A percentile compares a stretch with the other conserved stretches of the same genome.
These are phyloP conservation scores for Mycena chlorophos DNA, from an alignment of 768 basidiomycete genomes.

Conservation along the genomic window DNA sequence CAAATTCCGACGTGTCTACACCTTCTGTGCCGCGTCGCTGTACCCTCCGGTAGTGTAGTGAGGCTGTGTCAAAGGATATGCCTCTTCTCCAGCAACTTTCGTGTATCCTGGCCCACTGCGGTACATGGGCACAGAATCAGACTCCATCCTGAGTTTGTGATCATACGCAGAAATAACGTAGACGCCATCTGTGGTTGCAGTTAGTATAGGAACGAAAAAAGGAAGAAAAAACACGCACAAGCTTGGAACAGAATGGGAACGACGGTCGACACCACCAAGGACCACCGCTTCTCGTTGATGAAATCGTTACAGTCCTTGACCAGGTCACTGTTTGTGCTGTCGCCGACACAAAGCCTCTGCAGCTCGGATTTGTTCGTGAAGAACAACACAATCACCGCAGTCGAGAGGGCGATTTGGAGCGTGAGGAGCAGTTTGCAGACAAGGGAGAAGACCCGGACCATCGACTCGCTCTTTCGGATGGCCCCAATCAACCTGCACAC, in stretches of 20 bases:
- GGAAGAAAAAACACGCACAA: constrained; percentile 33
- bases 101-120: not conserved
- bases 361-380: constrained; percentile 33
- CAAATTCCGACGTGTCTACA: not conserved
- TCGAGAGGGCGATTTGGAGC: not conserved
- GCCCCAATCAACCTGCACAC: constrained; percentile 40
- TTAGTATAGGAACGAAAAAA: not conserved
- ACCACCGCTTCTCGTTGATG: constrained; percentile 27
- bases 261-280: constrained; percentile 33
- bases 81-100: not conserved
- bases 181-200: constrained; percentile 35
- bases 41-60: not conserved
- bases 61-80: not conserved
- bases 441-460: constrained; percentile 34
- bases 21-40: not conserved
- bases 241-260: constrained; percentile 39
- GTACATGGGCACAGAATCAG: constrained; percentile 9
- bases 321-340: constrained; percentile 24
- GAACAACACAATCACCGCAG: constrained; percentile 29
- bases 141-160: constrained; percentile 32
- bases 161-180: constrained; percentile 40
- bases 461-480: constrained; percentile 37
- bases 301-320: constrained; percentile 33
- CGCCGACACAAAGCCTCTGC: constrained; percentile 32
- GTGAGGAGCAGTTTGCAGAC: constrained; percentile 6